Evolutionary conservation across 768 basidiomycete genomes (phyloP).

Genomic region (Lepiota brunneoincarnata): DNA sequence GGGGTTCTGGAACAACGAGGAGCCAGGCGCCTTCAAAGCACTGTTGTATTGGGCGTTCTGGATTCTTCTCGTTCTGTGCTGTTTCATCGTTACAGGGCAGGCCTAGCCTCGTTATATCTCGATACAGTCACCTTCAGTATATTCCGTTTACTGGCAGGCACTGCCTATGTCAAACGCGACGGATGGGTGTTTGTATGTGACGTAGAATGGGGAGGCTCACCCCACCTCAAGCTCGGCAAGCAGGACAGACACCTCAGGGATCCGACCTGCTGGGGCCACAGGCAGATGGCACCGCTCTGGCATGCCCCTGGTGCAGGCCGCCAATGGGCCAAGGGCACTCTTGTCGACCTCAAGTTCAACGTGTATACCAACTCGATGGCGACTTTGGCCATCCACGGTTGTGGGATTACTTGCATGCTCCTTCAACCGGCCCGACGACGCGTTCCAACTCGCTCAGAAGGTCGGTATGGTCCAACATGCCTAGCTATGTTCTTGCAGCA

Average conservation of each 20-base stretch:
- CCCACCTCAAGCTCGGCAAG: neutral
- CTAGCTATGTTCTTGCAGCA: constrained; percentile 17
- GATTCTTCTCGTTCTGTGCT: too few relatives aligned
- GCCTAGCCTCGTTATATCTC: neutral
- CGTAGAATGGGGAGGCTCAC: neutral
- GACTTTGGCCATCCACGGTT: constrained; percentile 16
- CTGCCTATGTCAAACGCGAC: constrained; percentile 9
- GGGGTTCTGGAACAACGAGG: neutral
- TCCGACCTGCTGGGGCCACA: neutral
- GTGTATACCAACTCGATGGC: constrained; percentile 14
- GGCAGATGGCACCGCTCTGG: too few relatives aligned
- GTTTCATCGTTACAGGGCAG: neutral
- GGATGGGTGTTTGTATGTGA: constrained; percentile 10
- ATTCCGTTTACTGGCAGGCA: neutral
- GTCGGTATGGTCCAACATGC: constrained; percentile 22
- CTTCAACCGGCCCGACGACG: constrained; percentile 6
- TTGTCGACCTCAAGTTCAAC: constrained; percentile 9
- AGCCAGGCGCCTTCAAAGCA: neutral
- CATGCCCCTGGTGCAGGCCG: too few relatives aligned
- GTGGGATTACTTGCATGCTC: constrained; percentile 21
- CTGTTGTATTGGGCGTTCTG: neutral
- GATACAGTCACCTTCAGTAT: neutral
- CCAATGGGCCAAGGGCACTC: neutral
- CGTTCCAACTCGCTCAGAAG: neutral
- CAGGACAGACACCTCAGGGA: constrained; percentile 11